Base-by-base conservation (phyloP, 2,329 filamentous ascomycete genomes). In the Ophidiomyces ophidiicola region DNA sequence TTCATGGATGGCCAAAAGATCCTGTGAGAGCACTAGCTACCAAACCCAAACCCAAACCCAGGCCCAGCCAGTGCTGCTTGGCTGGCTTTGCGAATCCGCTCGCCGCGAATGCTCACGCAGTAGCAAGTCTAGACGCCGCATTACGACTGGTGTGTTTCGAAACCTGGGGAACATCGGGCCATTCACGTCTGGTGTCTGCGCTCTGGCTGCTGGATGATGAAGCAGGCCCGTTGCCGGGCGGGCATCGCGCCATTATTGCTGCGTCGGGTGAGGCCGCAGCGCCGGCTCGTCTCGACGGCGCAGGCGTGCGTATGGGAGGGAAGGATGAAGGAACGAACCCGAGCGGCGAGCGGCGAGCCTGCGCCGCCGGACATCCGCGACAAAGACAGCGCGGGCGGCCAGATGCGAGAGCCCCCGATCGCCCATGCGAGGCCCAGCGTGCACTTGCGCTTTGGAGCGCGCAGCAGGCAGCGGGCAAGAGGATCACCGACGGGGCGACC, bases 141-240 rank as follows among this genome's bases (percentile, higher is more conserved):
- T 39, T 39, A 39, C 37, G 37, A 39, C 28, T n/a, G n/a, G n/a
- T 25, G 23, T 39, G 37, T 39, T 39, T 39, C 30, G 37, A 39
- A 33, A 33, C 28, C 8, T 30, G 29, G 30, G 20, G 11, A 24
- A 10, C 14, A n/a, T 21, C n/a, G n/a, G 23, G 37, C 37, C 37
- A 39, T 39, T 39, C 29, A 32, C 15, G 33, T 15, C 17, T 33
- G 21, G 17, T 28, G 6, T 12, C 12, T 6, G 11, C 21, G 23
- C 11, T 26, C 11, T 33, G 17, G 6, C 19, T 15, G 18, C 17
- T 23, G 19, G 14, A n/a, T 25, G 36, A 26, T 39, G 36, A 39
- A 32, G 36, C 29, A 39, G 10, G 19, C 8, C 14, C 21, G 36
- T 32, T 39, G 28, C 36, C 32, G 18, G 36, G 18, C 17, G 14